Evolutionary conservation across 345 rosid genomes (phyloP).

Genomic region (Citrus cavaleriei): DNA sequence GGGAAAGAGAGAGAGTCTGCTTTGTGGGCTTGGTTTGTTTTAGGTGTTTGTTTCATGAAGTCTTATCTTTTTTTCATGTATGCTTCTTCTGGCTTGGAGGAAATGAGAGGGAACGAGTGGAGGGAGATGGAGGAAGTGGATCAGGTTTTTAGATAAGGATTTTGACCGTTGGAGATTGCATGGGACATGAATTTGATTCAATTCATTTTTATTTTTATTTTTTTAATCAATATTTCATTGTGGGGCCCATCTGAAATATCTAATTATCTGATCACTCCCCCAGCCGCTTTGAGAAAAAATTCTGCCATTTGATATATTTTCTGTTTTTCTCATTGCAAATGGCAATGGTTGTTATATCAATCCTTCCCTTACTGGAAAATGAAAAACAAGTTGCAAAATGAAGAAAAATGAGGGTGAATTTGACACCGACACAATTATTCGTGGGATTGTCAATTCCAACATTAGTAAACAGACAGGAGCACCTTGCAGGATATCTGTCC

Average conservation of each 20-base stretch:
- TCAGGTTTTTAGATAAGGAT: constrained; percentile 78
- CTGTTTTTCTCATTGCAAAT: background rate
- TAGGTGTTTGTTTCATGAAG: constrained; percentile 6
- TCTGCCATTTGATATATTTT: background rate
- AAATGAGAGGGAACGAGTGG: constrained; percentile 51
- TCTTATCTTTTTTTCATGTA: constrained; percentile 32
- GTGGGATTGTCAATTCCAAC: background rate
- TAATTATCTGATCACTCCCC: background rate
- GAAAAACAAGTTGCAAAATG: background rate
- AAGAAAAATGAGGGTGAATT: background rate
- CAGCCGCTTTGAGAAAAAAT: background rate
- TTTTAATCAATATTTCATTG: background rate
- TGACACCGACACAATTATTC: background rate
- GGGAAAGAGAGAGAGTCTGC: constrained; percentile 5
- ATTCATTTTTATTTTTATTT: background rate
- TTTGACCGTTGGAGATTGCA: constrained; percentile 39
- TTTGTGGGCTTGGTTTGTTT: constrained; percentile 6
- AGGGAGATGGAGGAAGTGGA: constrained; percentile 41
- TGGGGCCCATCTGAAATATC: constrained; percentile 17
- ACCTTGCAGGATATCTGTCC: background rate
- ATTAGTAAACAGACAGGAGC: background rate
- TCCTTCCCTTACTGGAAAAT: background rate
- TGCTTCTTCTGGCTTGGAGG: constrained; percentile 23
- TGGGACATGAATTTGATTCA: constrained; percentile 7
- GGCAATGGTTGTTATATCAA: too few relatives aligned